A percentile compares a stretch with the other conserved stretches of the same genome.
Conservation (phyloP, 495 filamentous ascomycete genomes). For the Neurospora sp. region DNA sequence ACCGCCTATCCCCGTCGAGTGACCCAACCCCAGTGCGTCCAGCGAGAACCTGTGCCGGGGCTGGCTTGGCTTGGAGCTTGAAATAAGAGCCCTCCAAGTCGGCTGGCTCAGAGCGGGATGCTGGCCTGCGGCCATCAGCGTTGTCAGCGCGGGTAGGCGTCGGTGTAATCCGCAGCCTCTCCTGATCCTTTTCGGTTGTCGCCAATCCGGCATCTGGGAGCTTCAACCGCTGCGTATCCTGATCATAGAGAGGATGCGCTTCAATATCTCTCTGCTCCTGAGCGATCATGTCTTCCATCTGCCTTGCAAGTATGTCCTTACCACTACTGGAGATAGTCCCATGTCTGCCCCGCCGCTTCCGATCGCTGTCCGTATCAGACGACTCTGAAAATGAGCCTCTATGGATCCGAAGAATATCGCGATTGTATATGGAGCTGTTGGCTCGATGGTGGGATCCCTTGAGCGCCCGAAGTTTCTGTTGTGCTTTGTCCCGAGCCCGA, state of each 20-base stretch:
- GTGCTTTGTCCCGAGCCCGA: conserved; percentile 33
- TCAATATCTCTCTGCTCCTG: conserved; percentile 37
- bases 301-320: conserved; percentile 52
- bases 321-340: conserved; percentile 30
- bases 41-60: conserved; percentile 15
- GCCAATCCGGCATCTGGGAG: conserved; percentile 15
- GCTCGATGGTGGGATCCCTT: conserved; percentile 38
- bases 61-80: conserved; percentile 9
- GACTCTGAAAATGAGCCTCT: conserved; percentile 35
- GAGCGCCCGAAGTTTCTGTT: conserved; percentile 40
- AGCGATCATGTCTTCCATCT: conserved; percentile 56
- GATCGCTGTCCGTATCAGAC: conserved; percentile 37
- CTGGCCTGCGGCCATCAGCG: conserved; percentile 12
- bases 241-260: conserved; percentile 18
- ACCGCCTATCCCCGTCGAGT: conserved; percentile 11
- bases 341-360: conserved; percentile 24
- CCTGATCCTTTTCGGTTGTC: conserved; percentile 19
- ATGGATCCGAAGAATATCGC: conserved; percentile 29
- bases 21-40: conserved; percentile 29
- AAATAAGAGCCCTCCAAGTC: conserved; percentile 18
- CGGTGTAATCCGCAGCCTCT: conserved; percentile 8
- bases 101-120: conserved; percentile 25
- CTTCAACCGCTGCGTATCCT: conserved; percentile 20
- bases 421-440: conserved; percentile 27
- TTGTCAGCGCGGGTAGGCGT: conserved; percentile 9